Percentiles rank a stretch among this genome's conserved stretches.
Evolutionary conservation across 148 eudicot genomes (phyloP).

Genomic region (Silene conica): DNA sequence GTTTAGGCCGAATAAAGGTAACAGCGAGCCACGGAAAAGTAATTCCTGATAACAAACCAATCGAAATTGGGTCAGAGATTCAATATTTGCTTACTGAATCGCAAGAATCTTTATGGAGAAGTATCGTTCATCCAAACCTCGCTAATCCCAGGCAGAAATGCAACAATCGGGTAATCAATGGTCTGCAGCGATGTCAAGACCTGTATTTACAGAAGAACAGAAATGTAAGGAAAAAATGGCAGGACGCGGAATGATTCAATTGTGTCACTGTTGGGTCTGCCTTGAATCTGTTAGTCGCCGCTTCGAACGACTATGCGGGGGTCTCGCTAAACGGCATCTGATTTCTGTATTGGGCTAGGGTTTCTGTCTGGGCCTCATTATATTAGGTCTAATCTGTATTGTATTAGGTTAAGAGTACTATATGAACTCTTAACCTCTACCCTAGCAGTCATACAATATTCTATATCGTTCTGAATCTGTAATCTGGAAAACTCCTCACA

Average conservation of each 20-base stretch:
- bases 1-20: slow-evolving; percentile 72
- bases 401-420: too few relatives aligned
- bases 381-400: too few relatives aligned
- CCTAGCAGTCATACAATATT: too few relatives aligned
- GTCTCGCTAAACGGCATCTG: too few relatives aligned
- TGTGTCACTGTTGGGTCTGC: too few relatives aligned
- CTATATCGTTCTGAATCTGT: too few relatives aligned
- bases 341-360: too few relatives aligned
- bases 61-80: neutral
- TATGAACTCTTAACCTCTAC: too few relatives aligned
- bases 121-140: slow-evolving; percentile 44
- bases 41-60: slow-evolving; percentile 51
- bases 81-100: neutral
- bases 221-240: neutral
- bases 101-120: neutral
- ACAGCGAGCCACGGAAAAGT: slow-evolving; percentile 82
- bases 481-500: too few relatives aligned
- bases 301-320: too few relatives aligned
- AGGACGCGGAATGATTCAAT: neutral
- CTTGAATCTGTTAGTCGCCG: too few relatives aligned
- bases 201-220: slow-evolving; percentile 33
- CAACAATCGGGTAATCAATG: slow-evolving; percentile 63
- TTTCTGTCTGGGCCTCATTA: too few relatives aligned
- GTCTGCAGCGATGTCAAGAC: slow-evolving; percentile 74
- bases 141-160: slow-evolving; percentile 81